These are phyloP conservation scores for Euphorbia pulcherrima DNA, from an alignment of 345 rosid species.

Conservation along the genomic window DNA sequence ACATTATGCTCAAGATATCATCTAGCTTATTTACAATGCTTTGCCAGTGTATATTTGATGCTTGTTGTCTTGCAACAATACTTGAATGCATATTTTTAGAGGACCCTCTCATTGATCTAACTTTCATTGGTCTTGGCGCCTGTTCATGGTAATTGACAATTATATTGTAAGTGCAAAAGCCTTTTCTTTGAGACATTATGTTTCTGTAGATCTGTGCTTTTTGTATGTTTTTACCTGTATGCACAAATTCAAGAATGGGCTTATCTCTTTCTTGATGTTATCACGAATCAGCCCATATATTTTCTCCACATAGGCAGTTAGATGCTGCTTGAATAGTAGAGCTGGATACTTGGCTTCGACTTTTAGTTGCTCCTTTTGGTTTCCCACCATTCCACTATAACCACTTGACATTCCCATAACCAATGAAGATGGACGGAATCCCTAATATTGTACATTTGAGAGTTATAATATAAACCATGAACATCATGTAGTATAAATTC, in stretches of 20 bases:
- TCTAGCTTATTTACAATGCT: slow-evolving; percentile 51
- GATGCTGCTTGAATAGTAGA: slow-evolving; percentile 64
- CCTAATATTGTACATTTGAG: slow-evolving; percentile 30
- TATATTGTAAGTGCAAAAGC: background rate
- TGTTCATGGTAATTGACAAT: slow-evolving; percentile 23
- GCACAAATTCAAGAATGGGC: slow-evolving; percentile 52
- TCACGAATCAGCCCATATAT: slow-evolving; percentile 63
- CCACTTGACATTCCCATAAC: slow-evolving; percentile 47
- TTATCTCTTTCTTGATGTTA: slow-evolving; percentile 57
- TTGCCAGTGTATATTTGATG: slow-evolving; percentile 60
- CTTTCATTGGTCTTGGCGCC: slow-evolving; percentile 53
- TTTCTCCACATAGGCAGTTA: slow-evolving; percentile 68
- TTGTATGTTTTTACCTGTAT: slow-evolving; percentile 45
- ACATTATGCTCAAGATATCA: slow-evolving; percentile 38
- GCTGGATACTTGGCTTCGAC: slow-evolving; percentile 75
- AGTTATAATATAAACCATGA: slow-evolving; percentile 3
- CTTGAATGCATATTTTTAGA: slow-evolving; percentile 40
- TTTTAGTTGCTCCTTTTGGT: slow-evolving; percentile 39
- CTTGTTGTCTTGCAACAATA: slow-evolving; percentile 47
- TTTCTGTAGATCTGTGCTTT: background rate
- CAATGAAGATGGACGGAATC: slow-evolving; percentile 41
- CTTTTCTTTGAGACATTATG: background rate
- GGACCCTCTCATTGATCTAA: slow-evolving; percentile 39
- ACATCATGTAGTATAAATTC: slow-evolving; percentile 10
- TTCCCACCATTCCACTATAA: slow-evolving; percentile 56